Conservation (phyloP, 2,329 filamentous ascomycete species). For the Lizonia empirigonia region DNA sequence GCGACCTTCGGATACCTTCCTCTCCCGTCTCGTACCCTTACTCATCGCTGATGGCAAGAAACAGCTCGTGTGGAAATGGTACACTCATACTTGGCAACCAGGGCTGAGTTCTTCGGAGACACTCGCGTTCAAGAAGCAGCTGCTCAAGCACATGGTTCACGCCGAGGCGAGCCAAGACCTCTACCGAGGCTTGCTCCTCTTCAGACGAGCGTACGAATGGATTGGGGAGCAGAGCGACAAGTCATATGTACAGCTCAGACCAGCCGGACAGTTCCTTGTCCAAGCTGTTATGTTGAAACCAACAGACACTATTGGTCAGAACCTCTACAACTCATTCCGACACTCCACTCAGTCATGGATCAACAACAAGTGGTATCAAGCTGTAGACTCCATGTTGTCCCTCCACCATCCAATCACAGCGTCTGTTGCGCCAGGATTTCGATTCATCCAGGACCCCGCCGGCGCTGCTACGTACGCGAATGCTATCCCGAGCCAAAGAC, state of each 20-base stretch:
- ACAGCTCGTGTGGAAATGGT: slow-evolving; percentile 39
- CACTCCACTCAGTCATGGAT: slow-evolving; percentile 30
- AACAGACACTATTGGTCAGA: slow-evolving; percentile 8
- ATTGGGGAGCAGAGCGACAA: slow-evolving; percentile 18
- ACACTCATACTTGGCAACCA: slow-evolving; percentile 14
- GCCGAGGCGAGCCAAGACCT: slow-evolving; percentile 19
- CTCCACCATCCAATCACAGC: slow-evolving; percentile 37
- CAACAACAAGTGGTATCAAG: slow-evolving; percentile 23
- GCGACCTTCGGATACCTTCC: slow-evolving; percentile 14
- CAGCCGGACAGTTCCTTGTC: slow-evolving; percentile 34
- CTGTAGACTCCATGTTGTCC: slow-evolving; percentile 36
- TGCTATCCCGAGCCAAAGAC: slow-evolving; percentile 15
- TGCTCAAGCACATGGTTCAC: slow-evolving; percentile 34
- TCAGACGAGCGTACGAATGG: slow-evolving; percentile 33
- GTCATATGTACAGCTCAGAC: slow-evolving; percentile 21
- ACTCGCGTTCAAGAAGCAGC: slow-evolving; percentile 29
- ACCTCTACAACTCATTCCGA: slow-evolving; percentile 36
- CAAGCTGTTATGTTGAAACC: slow-evolving; percentile 29
- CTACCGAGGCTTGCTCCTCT: slow-evolving; percentile 27
- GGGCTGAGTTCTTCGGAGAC: slow-evolving; percentile 13
- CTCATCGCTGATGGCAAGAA: slow-evolving; percentile 32
- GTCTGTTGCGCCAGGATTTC: slow-evolving; percentile 28
- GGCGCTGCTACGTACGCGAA: slow-evolving; percentile 23
- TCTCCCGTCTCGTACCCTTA: slow-evolving; percentile 27
- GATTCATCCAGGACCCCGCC: slow-evolving; percentile 31